Percentiles rank a stretch among this genome's conserved stretches.
Evolutionary conservation across 257 asterid species (phyloP).

Genomic region (Rehmannia glutinosa): DNA sequence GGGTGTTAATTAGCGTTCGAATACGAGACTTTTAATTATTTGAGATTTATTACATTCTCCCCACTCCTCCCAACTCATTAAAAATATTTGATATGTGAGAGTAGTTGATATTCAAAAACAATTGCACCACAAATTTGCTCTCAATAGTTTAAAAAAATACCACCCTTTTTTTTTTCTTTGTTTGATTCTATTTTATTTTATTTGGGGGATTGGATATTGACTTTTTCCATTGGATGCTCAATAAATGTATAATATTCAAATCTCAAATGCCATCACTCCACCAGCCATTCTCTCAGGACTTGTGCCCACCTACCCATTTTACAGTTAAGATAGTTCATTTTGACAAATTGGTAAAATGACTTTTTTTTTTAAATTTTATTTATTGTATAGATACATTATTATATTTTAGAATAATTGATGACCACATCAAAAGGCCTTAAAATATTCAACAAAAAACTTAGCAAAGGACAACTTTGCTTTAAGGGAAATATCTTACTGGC

Average conservation of each 20-base stretch:
- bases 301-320: conserved; percentile 13
- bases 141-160: no score
- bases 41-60: no score
- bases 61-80: no score
- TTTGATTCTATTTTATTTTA: no score
- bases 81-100: no score
- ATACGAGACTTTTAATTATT: no score
- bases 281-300: background rate
- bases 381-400: background rate
- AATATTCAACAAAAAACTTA: no score
- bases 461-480: background rate
- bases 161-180: no score
- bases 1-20: no score
- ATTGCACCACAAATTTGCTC: no score
- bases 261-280: background rate
- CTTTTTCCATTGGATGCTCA: background rate
- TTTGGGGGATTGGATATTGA: no score
- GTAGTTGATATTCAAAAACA: no score
- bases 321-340: background rate
- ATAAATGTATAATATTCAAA: background rate
- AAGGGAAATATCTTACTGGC: conserved; percentile 5
- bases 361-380: background rate
- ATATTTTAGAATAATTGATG: background rate
- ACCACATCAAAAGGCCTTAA: background rate
- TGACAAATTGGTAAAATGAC: background rate